Percentiles rank a stretch among this genome's conserved stretches.
Evolutionary conservation across 169 alveolate species (phyloP).

Genomic region (Theileria annulata): DNA sequence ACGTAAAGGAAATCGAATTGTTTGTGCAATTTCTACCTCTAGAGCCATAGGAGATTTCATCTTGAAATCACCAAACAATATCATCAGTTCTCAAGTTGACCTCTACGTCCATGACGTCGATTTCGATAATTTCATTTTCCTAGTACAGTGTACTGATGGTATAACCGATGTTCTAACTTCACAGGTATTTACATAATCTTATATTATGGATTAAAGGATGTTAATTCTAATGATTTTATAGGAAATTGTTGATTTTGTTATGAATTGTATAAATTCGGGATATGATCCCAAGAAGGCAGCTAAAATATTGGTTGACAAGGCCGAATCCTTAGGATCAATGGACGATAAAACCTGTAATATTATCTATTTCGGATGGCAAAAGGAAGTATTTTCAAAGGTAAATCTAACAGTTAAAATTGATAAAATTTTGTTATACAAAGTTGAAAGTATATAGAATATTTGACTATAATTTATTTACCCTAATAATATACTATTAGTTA

Average conservation of each 20-base stretch:
- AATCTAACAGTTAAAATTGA: not conserved
- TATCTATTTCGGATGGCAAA: slow-evolving; percentile 75
- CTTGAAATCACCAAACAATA: slow-evolving; percentile 63
- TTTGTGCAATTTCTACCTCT: slow-evolving; percentile 71
- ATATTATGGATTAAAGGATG: too few relatives aligned
- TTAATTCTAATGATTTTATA: not conserved
- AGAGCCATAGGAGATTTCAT: slow-evolving; percentile 73
- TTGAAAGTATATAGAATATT: not conserved
- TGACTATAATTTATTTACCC: not conserved
- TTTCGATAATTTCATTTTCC: slow-evolving; percentile 69
- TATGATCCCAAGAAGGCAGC: slow-evolving; percentile 66
- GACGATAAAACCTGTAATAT: slow-evolving; percentile 81
- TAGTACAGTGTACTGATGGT: slow-evolving; percentile 72
- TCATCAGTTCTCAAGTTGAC: slow-evolving; percentile 69
- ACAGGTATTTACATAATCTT: slow-evolving; percentile 60
- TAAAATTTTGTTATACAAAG: too few relatives aligned
- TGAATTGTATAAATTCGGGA: slow-evolving; percentile 43
- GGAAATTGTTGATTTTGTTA: slow-evolving; percentile 54
- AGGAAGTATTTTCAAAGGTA: slow-evolving; percentile 59
- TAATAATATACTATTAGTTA: not conserved
- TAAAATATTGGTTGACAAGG: slow-evolving; percentile 70
- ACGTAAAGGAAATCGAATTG: slow-evolving; percentile 10
- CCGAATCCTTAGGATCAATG: slow-evolving; percentile 63
- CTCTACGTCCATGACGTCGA: slow-evolving; percentile 71
- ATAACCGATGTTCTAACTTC: slow-evolving; percentile 69